phyloP scores from a whole-genome alignment of 2,329 filamentous ascomycete species.

The Chaetomium strumarium region DNA sequence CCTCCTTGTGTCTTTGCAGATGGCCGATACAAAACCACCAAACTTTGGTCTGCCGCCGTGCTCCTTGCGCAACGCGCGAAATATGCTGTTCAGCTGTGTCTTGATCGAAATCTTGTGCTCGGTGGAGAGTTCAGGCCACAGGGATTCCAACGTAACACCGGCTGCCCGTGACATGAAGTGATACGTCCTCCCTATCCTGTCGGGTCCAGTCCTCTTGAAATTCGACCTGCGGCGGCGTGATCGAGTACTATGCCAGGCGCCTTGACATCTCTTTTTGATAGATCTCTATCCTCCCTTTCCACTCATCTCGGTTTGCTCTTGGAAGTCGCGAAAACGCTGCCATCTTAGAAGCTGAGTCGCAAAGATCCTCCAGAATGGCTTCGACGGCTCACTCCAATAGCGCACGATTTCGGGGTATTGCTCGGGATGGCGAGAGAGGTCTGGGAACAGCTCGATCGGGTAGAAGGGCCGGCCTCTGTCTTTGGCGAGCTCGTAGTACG shows the following conservation, averaged over 20 bases:
- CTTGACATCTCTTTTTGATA: too few species aligned
- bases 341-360: too few species aligned
- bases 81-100: not conserved
- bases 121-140: not conserved
- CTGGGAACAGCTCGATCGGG: too few species aligned
- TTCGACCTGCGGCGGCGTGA: not conserved
- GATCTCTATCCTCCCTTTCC: too few species aligned
- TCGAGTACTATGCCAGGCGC: not conserved
- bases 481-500: too few species aligned
- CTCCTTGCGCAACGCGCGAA: not conserved
- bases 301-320: too few species aligned
- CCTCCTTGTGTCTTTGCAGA: conserved; percentile 1
- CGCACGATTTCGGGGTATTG: too few species aligned
- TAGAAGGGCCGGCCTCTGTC: too few species aligned
- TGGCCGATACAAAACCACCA: not conserved
- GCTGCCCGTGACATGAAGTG: not conserved
- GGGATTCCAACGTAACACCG: not conserved
- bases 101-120: not conserved
- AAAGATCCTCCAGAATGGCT: too few species aligned
- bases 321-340: too few species aligned
- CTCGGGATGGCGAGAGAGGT: too few species aligned
- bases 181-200: not conserved
- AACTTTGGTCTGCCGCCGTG: not conserved
- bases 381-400: too few species aligned
- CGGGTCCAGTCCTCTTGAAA: not conserved